A percentile compares a stretch with the other conserved stretches of the same genome.
Conservation (phyloP, 2,329 filamentous ascomycete species). For the Colletotrichum tanaceti region DNA sequence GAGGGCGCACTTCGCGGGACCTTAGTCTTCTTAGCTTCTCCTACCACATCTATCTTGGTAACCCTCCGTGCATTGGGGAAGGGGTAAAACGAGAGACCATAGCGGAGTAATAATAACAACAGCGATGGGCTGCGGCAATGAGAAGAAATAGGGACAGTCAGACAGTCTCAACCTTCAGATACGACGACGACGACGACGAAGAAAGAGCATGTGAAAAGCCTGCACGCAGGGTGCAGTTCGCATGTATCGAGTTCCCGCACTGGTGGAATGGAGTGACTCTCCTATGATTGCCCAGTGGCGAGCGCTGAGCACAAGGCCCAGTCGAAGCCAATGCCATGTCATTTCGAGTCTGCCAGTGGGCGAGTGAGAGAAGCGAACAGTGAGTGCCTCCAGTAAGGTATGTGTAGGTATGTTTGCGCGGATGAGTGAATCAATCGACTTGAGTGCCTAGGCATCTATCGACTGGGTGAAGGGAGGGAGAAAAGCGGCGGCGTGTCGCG, state of each 20-base stretch:
- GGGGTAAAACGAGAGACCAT: background rate
- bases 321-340: background rate
- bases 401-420: too few species aligned
- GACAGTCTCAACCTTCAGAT: background rate
- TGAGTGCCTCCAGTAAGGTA: too few species aligned
- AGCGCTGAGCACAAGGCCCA: background rate
- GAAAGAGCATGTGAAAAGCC: constrained; percentile 32
- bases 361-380: background rate
- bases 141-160: background rate
- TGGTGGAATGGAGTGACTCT: constrained; percentile 29
- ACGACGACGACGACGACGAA: background rate
- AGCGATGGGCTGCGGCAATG: background rate
- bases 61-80: constrained; percentile 1
- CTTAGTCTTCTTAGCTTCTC: constrained; percentile 7
- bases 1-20: constrained; percentile 10
- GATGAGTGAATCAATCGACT: too few species aligned
- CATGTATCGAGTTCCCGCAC: constrained; percentile 31
- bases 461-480: background rate
- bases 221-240: constrained; percentile 1
- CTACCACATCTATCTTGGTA: constrained; percentile 5
- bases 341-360: background rate
- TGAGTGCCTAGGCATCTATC: background rate
- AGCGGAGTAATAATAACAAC: constrained; percentile 8
- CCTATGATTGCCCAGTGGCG: constrained; percentile 5
- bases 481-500: background rate